phyloP scores from a whole-genome alignment of 2,329 filamentous ascomycete genomes.

The Apiospora rasikravindrae region DNA sequence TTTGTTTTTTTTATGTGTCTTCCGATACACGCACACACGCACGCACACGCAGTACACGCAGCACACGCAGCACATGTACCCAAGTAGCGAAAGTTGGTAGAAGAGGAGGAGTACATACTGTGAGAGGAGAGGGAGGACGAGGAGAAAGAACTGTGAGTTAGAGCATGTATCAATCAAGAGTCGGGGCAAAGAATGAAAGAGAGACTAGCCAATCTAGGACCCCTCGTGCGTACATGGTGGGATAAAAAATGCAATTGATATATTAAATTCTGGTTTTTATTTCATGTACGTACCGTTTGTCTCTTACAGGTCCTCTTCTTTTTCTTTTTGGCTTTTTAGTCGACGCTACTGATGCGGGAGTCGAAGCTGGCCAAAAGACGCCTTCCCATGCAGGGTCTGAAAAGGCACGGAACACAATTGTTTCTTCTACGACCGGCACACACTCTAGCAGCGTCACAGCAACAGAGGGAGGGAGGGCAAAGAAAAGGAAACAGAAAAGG shows the following conservation, averaged over 20 bases:
- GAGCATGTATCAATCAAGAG: neutral
- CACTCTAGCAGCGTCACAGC: neutral
- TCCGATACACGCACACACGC: conserved; percentile 8
- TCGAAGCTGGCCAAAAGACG: conserved; percentile 33
- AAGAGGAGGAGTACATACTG: neutral
- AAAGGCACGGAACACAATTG: conserved; percentile 18
- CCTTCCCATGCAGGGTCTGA: conserved; percentile 41
- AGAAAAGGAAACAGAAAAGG: neutral
- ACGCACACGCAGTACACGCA: neutral
- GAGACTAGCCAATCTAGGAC: neutral
- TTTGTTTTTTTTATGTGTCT: neutral
- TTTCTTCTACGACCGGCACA: neutral
- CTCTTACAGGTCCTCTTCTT: neutral
- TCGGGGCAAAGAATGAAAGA: neutral
- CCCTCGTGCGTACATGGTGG: neutral
- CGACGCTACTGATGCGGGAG: conserved; percentile 43
- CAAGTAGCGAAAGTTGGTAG: neutral
- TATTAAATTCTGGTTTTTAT: neutral
- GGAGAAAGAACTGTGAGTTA: neutral
- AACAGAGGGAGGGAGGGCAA: neutral
- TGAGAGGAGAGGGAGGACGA: neutral
- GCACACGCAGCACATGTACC: neutral
- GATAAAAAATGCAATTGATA: neutral
- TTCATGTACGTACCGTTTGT: conserved; percentile 8
- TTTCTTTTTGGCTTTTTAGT: conserved; percentile 33